Evolutionary conservation across 2,329 filamentous ascomycete genomes (phyloP).

Genomic region (Lecanicillium sp.): DNA sequence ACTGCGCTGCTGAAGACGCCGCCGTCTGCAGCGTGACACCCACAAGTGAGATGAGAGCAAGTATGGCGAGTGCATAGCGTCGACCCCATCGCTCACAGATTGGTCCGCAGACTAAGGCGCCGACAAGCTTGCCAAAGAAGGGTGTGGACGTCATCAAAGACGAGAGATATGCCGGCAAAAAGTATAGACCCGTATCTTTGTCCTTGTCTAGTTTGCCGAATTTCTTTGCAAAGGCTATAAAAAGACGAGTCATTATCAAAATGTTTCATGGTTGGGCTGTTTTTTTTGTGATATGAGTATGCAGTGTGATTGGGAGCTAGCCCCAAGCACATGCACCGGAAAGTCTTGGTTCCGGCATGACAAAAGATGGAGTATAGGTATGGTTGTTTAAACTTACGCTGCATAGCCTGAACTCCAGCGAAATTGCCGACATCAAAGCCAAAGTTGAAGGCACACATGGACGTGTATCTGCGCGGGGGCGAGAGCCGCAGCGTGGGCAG

Average conservation of each 20-base stretch:
- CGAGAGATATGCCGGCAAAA: conserved; percentile 14
- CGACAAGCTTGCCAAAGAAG: conserved; percentile 15
- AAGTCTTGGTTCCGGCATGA: too few relatives aligned
- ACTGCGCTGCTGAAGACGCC: conserved; percentile 18
- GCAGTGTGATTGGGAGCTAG: too few relatives aligned
- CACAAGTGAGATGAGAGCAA: conserved; percentile 12
- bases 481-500: too few relatives aligned
- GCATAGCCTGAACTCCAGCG: conserved; percentile 17
- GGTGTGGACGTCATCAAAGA: conserved; percentile 18
- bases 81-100: conserved; percentile 18
- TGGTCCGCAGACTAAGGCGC: conserved; percentile 8
- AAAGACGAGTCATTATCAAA: too few relatives aligned
- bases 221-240: conserved; percentile 12
- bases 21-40: conserved; percentile 20
- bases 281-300: too few relatives aligned
- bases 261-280: too few relatives aligned
- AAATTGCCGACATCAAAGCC: conserved; percentile 20
- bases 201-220: conserved; percentile 14
- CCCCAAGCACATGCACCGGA: too few relatives aligned
- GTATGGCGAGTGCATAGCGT: conserved; percentile 12
- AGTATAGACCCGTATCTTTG: conserved; percentile 7
- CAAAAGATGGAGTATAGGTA: too few relatives aligned
- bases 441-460: conserved; percentile 17
- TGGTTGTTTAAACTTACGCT: conserved; percentile 3
- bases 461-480: conserved; percentile 13